Evolutionary conservation across 2,329 filamentous ascomycete species (phyloP).

Genomic region (Diplodia scrobiculata): DNA sequence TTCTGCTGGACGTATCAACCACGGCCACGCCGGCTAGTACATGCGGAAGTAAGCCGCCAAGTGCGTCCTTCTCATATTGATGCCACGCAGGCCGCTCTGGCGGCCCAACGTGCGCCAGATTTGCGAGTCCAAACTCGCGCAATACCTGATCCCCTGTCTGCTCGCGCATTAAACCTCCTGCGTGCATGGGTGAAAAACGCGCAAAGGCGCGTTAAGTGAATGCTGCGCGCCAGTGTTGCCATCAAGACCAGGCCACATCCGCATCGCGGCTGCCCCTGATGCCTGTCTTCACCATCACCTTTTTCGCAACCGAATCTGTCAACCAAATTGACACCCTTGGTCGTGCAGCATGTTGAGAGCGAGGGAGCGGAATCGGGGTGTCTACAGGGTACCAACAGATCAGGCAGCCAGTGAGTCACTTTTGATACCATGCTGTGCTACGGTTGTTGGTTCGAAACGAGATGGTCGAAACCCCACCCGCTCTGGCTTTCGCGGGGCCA

Average conservation of each 20-base stretch:
- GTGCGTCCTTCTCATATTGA: background rate
- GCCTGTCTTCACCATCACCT: no score
- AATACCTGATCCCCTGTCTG: background rate
- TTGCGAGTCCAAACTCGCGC: background rate
- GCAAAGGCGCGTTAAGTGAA: background rate
- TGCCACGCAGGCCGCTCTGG: background rate
- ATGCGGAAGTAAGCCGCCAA: background rate
- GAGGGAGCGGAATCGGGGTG: background rate
- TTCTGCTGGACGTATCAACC: background rate
- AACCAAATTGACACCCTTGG: no score
- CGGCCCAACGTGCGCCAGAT: background rate
- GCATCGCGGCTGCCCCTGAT: background rate
- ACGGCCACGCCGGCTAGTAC: background rate
- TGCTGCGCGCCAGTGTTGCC: background rate
- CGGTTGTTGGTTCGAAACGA: background rate
- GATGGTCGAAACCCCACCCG: background rate
- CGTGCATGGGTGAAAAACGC: background rate
- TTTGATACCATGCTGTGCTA: background rate
- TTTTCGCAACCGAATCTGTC: no score
- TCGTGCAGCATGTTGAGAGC: background rate
- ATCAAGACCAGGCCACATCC: background rate
- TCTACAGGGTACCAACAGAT: background rate
- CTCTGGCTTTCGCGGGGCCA: background rate
- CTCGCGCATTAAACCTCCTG: background rate
- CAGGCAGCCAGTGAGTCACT: background rate